Base-by-base conservation (phyloP, 495 filamentous ascomycete genomes). In the Podospora appendiculata region DNA sequence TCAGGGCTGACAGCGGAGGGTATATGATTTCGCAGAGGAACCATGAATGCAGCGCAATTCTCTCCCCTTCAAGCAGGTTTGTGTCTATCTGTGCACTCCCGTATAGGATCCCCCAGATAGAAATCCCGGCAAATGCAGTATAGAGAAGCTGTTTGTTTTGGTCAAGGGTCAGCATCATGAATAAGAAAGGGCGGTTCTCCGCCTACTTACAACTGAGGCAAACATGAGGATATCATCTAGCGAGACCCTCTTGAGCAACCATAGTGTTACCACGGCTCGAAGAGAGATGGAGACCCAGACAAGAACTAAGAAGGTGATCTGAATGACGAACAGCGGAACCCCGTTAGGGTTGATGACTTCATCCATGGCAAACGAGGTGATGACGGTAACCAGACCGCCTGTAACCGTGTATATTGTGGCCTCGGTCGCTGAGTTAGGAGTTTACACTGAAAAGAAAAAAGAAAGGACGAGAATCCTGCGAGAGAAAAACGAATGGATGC, bases 11-110 rank as follows among this genome's bases (percentile, higher is more conserved):
- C 2, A 70, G 58, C 0, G 63, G 55, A 1, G 61, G 59, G 44
- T 72, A 71, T 34, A 68, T 50, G 11, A 64, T 52, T 46, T 69
- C 69, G 52, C 64, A 65, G 45, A 65, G 49, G 25, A 58, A 64
- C 63, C 61, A 64, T 7, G 53, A 55, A 25, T 55, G 43, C 14
- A 64, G 50, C 34, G 54, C 49, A 36, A 56, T 50, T 32, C 48
- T 57, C 36, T 52, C 50, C 2, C n/a, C 54, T 19, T 49, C 45
- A 4, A 16, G 12, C 8, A 17, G 50, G 44, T 55, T 19, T 16
- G 19, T 18, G 6, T 35, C 16, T 4, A 34, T 13, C 16, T 34
- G 32, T 43, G 41, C 18, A 18, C 45, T 56, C 5, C 41, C 55
- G 16, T 49, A 35, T 14, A 53, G 33, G 11, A 63, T 58, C 0